Evolutionary conservation across 2,329 filamentous ascomycete species (phyloP).

Genomic region (Fusarium caatingaense): DNA sequence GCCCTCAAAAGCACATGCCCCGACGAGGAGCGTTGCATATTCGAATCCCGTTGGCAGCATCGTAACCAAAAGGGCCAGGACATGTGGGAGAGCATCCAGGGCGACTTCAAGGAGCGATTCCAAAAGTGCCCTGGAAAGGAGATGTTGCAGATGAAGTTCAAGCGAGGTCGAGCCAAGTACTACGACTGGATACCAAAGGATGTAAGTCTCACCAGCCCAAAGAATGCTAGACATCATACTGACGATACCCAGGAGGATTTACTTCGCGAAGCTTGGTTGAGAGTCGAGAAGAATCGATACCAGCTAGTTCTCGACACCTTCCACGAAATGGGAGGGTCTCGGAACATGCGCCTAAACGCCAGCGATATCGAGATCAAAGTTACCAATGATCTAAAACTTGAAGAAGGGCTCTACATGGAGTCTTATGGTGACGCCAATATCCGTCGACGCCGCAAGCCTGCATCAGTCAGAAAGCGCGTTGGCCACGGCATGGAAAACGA

Average conservation of each 20-base stretch:
- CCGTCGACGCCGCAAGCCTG: constrained; percentile 58
- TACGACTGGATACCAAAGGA: constrained; percentile 61
- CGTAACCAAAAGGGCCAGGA: constrained; percentile 63
- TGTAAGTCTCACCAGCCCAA: constrained; percentile 53
- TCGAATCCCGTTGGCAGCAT: constrained; percentile 60
- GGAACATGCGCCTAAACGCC: constrained; percentile 61
- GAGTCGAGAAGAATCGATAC: constrained; percentile 58
- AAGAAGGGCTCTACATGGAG: constrained; percentile 55
- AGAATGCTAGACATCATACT: constrained; percentile 1
- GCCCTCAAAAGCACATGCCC: constrained; percentile 59
- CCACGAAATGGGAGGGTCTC: constrained; percentile 62
- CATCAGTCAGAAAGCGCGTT: constrained; percentile 46
- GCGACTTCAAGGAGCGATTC: constrained; percentile 54
- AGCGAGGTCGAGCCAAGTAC: constrained; percentile 61
- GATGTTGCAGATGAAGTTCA: constrained; percentile 67
- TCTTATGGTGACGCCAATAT: constrained; percentile 52
- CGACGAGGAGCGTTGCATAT: constrained; percentile 61
- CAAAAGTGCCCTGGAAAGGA: constrained; percentile 57
- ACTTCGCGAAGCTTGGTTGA: constrained; percentile 54
- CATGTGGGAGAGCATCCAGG: constrained; percentile 67
- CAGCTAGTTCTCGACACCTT: constrained; percentile 57
- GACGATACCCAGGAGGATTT: constrained; percentile 52
- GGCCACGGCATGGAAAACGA: constrained; percentile 37
- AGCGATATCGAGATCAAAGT: constrained; percentile 63
- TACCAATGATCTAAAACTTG: constrained; percentile 56